A percentile compares a stretch with the other conserved stretches of the same genome.
phyloP scores from a whole-genome alignment of 2,329 filamentous ascomycete species.

The Colletotrichum euphorbiae region DNA sequence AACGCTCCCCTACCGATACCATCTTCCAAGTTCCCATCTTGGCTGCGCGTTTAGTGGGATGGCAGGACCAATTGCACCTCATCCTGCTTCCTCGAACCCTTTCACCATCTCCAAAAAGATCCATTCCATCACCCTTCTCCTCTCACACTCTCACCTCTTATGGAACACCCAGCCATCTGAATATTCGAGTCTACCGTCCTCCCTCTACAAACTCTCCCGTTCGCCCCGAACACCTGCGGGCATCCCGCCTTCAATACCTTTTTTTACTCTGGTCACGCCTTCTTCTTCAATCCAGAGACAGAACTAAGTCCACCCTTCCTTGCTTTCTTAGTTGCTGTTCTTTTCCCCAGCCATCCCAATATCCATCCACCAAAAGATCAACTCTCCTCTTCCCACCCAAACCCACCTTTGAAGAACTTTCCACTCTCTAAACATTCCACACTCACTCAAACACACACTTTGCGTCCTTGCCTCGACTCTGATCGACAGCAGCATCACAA shows the following conservation, averaged over 20 bases:
- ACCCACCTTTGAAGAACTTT: conserved; percentile 27
- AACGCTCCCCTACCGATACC: conserved; percentile 19
- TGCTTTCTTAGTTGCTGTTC: background rate
- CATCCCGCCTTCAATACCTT: conserved; percentile 10
- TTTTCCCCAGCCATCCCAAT: conserved; percentile 38
- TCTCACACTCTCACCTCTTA: conserved; percentile 3
- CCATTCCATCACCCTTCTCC: conserved; percentile 32
- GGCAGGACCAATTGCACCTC: conserved; percentile 39
- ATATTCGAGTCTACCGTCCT: conserved; percentile 39
- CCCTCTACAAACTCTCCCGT: conserved; percentile 29
- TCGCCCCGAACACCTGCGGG: conserved; percentile 22
- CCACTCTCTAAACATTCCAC: conserved; percentile 20
- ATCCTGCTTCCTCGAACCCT: conserved; percentile 9
- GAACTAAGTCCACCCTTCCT: conserved; percentile 39
- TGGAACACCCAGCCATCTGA: conserved; percentile 40
- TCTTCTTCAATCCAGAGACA: conserved; percentile 39
- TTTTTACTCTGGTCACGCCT: conserved; percentile 14
- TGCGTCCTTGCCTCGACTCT: conserved; percentile 22
- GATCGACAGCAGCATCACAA: conserved; percentile 21
- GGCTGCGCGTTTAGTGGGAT: conserved; percentile 31
- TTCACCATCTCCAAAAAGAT: conserved; percentile 28
- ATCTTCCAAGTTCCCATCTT: conserved; percentile 11
- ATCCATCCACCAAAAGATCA: conserved; percentile 34
- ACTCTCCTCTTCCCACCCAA: conserved; percentile 13
- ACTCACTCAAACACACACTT: conserved; percentile 17